Conservation (phyloP, 129 eudicot genomes). For the Arctium lappa region DNA sequence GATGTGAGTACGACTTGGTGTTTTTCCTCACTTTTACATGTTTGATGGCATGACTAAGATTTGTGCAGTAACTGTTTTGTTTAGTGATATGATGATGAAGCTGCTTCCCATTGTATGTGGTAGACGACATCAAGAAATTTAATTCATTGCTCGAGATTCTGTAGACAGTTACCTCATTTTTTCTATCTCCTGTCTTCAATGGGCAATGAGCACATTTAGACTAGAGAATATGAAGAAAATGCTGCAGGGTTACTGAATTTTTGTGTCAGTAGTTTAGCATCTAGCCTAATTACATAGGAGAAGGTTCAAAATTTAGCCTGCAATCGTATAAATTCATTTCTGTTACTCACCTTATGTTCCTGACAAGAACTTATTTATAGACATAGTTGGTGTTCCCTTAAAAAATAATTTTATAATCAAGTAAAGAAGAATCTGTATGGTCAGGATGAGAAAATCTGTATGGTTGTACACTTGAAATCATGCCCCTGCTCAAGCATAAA, state of each 20-base stretch:
- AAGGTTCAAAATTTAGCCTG: not conserved
- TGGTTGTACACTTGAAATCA: not conserved
- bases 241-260: slow-evolving; percentile 7
- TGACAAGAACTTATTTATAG: not conserved
- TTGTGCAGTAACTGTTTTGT: not conserved
- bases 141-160: not conserved
- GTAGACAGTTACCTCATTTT: not conserved
- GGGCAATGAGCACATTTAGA: not conserved
- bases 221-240: not conserved
- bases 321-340: not conserved
- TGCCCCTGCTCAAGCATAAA: slow-evolving; percentile 7
- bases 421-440: slow-evolving; percentile 1
- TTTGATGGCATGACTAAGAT: not conserved
- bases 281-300: not conserved
- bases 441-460: not conserved
- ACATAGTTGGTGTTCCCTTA: slow-evolving; percentile 1
- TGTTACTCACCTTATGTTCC: not conserved
- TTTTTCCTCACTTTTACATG: not conserved
- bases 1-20: slow-evolving; percentile 46
- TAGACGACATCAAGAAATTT: not conserved
- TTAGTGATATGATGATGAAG: not conserved
- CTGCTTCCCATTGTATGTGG: slow-evolving; percentile 15
- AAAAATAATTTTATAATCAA: not conserved
- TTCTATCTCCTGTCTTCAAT: not conserved
- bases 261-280: not conserved